Evolutionary conservation across 495 filamentous ascomycete species (phyloP).

Genomic region (Penicillium egyptiacum): DNA sequence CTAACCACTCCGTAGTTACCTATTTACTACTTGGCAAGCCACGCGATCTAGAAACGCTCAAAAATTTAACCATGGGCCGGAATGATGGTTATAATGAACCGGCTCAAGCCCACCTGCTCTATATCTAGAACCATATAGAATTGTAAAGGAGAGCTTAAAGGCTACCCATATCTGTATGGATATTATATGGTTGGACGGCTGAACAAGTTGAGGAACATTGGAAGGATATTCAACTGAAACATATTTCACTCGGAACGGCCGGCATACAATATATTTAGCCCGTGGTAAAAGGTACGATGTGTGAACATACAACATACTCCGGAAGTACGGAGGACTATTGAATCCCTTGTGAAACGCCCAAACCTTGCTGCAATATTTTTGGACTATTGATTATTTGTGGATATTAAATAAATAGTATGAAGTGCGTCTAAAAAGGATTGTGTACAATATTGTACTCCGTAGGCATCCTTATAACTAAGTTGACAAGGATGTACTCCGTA

Average conservation of each 20-base stretch:
- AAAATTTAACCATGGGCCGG: no score
- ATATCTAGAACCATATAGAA: background rate
- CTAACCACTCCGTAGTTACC: no score
- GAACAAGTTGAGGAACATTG: background rate
- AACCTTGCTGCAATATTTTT: background rate
- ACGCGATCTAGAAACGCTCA: no score
- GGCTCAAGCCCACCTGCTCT: background rate
- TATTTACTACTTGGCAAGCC: no score
- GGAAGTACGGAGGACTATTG: background rate
- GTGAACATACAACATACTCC: no score
- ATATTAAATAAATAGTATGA: background rate
- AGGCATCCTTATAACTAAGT: background rate
- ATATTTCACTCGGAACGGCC: background rate
- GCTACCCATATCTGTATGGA: background rate
- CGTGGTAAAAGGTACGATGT: no score
- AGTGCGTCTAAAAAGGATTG: background rate
- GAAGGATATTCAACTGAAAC: background rate
- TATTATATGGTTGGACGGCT: background rate
- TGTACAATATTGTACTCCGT: background rate
- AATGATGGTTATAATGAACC: no score
- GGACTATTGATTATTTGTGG: background rate
- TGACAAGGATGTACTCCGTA: background rate
- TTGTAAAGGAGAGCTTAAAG: background rate
- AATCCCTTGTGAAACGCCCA: background rate
- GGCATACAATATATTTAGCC: background rate